A percentile compares a stretch with the other conserved stretches of the same genome.
These are phyloP conservation scores for Dimargaris verticillata DNA, from an alignment of 192 early-diverging fungal genomes.

Conservation along the genomic window DNA sequence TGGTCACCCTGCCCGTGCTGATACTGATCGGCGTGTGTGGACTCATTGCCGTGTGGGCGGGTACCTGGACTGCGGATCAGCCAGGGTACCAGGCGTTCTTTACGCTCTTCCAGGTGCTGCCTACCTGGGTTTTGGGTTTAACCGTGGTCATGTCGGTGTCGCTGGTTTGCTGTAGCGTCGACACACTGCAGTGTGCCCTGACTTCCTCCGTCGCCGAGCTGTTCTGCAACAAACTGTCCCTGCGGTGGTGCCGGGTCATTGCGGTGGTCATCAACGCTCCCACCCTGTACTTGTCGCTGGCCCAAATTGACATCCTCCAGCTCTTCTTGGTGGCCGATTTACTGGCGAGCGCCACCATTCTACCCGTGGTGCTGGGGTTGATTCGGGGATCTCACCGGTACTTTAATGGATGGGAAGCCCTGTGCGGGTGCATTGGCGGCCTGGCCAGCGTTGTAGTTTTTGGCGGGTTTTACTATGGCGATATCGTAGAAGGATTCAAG, in stretches of 20 bases:
- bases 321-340: slow-evolving; percentile 46
- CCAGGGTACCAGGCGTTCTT: slow-evolving; percentile 47
- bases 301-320: slow-evolving; percentile 37
- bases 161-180: slow-evolving; percentile 45
- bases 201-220: slow-evolving; percentile 44
- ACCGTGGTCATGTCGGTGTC: slow-evolving; percentile 40
- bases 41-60: slow-evolving; percentile 45
- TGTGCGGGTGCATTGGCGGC: slow-evolving; percentile 33
- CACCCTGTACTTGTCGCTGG: slow-evolving; percentile 33
- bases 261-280: slow-evolving; percentile 32
- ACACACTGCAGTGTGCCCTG: slow-evolving; percentile 53
- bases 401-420: slow-evolving; percentile 29
- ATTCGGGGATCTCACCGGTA: slow-evolving; percentile 24
- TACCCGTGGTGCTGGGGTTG: slow-evolving; percentile 37
- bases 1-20: slow-evolving; percentile 32
- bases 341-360: slow-evolving; percentile 34
- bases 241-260: slow-evolving; percentile 25
- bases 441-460: slow-evolving; percentile 32
- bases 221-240: slow-evolving; percentile 23
- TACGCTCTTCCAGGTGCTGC: slow-evolving; percentile 36
- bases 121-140: slow-evolving; percentile 39
- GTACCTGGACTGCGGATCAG: slow-evolving; percentile 28
- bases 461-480: slow-evolving; percentile 30
- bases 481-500: slow-evolving; percentile 28
- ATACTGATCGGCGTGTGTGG: slow-evolving; percentile 43